phyloP scores from a whole-genome alignment of 495 filamentous ascomycete genomes.

The Xylaria bambusicola region DNA sequence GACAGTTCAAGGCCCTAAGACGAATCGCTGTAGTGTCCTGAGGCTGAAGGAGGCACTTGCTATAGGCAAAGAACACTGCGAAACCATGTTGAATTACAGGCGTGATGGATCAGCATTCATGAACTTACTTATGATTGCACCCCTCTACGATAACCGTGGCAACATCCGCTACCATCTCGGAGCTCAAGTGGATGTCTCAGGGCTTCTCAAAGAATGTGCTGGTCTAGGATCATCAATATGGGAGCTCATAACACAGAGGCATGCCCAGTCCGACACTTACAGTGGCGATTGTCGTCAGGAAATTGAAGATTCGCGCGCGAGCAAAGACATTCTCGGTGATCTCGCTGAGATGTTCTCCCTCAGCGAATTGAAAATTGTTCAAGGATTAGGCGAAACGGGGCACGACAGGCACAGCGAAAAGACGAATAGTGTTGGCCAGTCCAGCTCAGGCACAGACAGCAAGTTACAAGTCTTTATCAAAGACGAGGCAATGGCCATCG shows the following conservation, averaged over 20 bases:
- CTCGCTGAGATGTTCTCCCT: slow-evolving; percentile 61
- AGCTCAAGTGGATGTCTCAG: slow-evolving; percentile 63
- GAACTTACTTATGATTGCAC: slow-evolving; percentile 66
- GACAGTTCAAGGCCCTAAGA: slow-evolving; percentile 65
- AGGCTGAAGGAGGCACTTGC: slow-evolving; percentile 59
- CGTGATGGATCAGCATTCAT: slow-evolving; percentile 68
- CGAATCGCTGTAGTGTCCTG: slow-evolving; percentile 49
- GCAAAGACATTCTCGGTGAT: slow-evolving; percentile 47
- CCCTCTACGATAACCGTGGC: slow-evolving; percentile 62
- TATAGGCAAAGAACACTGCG: slow-evolving; percentile 62
- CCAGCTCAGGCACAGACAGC: slow-evolving; percentile 22
- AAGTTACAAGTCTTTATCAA: slow-evolving; percentile 43
- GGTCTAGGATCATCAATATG: slow-evolving; percentile 60
- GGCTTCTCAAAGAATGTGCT: slow-evolving; percentile 57
- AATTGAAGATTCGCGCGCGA: slow-evolving; percentile 21
- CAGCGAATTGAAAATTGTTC: slow-evolving; percentile 58
- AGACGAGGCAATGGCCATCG: slow-evolving; percentile 20
- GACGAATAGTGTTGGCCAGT: slow-evolving; percentile 28
- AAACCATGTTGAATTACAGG: slow-evolving; percentile 68
- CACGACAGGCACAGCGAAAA: slow-evolving; percentile 53
- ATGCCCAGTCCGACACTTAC: slow-evolving; percentile 30
- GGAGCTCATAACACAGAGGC: slow-evolving; percentile 33
- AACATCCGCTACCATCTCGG: slow-evolving; percentile 62
- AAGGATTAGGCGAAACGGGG: slow-evolving; percentile 57
- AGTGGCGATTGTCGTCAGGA: slow-evolving; percentile 15